Percentiles rank a stretch among this genome's conserved stretches.
Evolutionary conservation across 495 filamentous ascomycete genomes (phyloP).

Genomic region (Achaetomiella virescens): DNA sequence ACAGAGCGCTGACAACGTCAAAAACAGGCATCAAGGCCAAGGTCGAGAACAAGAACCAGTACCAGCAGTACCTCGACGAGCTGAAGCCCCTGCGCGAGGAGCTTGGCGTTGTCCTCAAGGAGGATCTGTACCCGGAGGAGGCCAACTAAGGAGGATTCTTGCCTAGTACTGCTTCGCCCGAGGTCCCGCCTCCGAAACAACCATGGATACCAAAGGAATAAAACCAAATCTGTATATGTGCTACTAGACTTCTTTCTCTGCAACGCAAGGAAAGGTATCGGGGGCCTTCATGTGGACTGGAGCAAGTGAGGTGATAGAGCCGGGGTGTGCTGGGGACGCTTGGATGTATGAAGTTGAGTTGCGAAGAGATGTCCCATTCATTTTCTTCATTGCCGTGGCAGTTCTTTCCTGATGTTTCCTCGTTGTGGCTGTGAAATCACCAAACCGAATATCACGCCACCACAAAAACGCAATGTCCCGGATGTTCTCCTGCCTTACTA

Average conservation of each 20-base stretch:
- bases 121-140: slow-evolving; percentile 85
- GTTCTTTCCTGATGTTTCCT: too few relatives aligned
- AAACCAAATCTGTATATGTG: slow-evolving; percentile 9
- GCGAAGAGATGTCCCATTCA: neutral
- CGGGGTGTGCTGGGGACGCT: neutral
- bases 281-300: neutral
- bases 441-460: too few relatives aligned
- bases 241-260: slow-evolving; percentile 3
- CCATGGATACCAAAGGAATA: slow-evolving; percentile 1
- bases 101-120: slow-evolving; percentile 83
- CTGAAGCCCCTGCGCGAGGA: slow-evolving; percentile 91
- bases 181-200: neutral
- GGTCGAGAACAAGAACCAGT: slow-evolving; percentile 96
- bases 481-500: too few relatives aligned
- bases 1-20: neutral
- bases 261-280: neutral
- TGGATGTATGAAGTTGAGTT: slow-evolving; percentile 1
- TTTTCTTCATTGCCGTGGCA: neutral
- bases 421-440: too few relatives aligned
- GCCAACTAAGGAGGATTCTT: slow-evolving; percentile 34
- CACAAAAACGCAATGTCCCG: too few relatives aligned
- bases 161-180: neutral
- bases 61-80: slow-evolving; percentile 92
- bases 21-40: slow-evolving; percentile 90
- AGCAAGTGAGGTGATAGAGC: too few relatives aligned